Conservation (phyloP, 2,329 filamentous ascomycete genomes). For the Cladobotryum protrusum region DNA sequence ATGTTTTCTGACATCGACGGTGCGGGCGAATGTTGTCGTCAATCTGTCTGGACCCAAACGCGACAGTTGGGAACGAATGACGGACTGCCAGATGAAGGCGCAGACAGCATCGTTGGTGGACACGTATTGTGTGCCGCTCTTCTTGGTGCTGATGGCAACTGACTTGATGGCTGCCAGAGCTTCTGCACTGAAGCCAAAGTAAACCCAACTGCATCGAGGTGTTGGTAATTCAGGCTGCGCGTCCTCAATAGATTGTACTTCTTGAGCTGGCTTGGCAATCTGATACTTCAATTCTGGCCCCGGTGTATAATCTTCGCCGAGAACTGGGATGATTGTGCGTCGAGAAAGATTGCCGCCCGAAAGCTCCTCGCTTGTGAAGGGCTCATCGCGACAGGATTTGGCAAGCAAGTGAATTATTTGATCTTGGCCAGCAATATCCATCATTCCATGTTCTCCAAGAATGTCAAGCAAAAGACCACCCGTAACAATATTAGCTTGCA, state of each 20-base stretch:
- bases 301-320: slow-evolving; percentile 30
- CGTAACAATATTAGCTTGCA: slow-evolving; percentile 43
- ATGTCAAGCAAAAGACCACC: slow-evolving; percentile 46
- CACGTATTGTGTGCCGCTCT: slow-evolving; percentile 28
- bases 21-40: slow-evolving; percentile 36
- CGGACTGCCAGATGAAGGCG: slow-evolving; percentile 44
- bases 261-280: slow-evolving; percentile 21
- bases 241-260: neutral
- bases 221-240: slow-evolving; percentile 5
- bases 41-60: slow-evolving; percentile 21
- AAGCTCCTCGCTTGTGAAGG: slow-evolving; percentile 40
- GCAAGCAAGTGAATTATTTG: slow-evolving; percentile 41
- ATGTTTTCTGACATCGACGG: slow-evolving; percentile 40
- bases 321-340: slow-evolving; percentile 30
- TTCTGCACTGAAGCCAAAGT: slow-evolving; percentile 36
- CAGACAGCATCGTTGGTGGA: slow-evolving; percentile 50
- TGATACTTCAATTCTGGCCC: slow-evolving; percentile 31
- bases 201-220: slow-evolving; percentile 34
- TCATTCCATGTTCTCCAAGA: slow-evolving; percentile 40
- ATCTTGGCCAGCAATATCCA: slow-evolving; percentile 46
- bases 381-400: slow-evolving; percentile 41
- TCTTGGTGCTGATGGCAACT: neutral
- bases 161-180: slow-evolving; percentile 37
- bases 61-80: slow-evolving; percentile 33
- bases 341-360: slow-evolving; percentile 35